A percentile compares a stretch with the other conserved stretches of the same genome.
phyloP scores from a whole-genome alignment of 805 yeast species.

The Blastobotrys attinorum region DNA sequence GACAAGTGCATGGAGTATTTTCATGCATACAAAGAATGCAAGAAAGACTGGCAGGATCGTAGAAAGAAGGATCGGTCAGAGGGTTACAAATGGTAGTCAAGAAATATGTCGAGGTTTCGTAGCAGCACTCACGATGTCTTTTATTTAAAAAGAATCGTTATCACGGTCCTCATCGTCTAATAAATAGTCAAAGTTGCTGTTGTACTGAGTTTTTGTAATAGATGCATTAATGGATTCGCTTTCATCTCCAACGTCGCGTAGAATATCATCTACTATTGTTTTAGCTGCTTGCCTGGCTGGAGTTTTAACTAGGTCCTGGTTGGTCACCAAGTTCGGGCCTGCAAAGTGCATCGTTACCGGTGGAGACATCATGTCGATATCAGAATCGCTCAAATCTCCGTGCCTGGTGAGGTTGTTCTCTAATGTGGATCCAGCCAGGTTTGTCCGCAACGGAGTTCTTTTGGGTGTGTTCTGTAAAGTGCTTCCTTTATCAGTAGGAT shows the following conservation, averaged over 20 bases:
- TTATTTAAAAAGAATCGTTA: constrained; percentile 4
- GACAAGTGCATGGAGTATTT: constrained; percentile 71
- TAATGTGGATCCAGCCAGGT: background rate
- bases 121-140: too few species aligned
- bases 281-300: constrained; percentile 20
- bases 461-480: constrained; percentile 1
- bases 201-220: constrained; percentile 3
- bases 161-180: constrained; percentile 2
- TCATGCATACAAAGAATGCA: constrained; percentile 89
- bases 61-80: constrained; percentile 11
- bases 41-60: constrained; percentile 51
- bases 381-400: constrained; percentile 9
- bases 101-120: background rate
- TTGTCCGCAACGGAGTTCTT: background rate
- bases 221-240: constrained; percentile 1
- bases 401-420: background rate
- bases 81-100: constrained; percentile 10
- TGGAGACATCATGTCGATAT: constrained; percentile 18
- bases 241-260: constrained; percentile 12
- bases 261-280: constrained; percentile 17
- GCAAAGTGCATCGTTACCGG: constrained; percentile 20
- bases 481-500: too few species aligned
- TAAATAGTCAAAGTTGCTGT: too few species aligned
- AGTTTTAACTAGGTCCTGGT: constrained; percentile 12
- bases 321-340: background rate